phyloP scores from a whole-genome alignment of 768 basidiomycete genomes.

The Clathrus columnatus region DNA sequence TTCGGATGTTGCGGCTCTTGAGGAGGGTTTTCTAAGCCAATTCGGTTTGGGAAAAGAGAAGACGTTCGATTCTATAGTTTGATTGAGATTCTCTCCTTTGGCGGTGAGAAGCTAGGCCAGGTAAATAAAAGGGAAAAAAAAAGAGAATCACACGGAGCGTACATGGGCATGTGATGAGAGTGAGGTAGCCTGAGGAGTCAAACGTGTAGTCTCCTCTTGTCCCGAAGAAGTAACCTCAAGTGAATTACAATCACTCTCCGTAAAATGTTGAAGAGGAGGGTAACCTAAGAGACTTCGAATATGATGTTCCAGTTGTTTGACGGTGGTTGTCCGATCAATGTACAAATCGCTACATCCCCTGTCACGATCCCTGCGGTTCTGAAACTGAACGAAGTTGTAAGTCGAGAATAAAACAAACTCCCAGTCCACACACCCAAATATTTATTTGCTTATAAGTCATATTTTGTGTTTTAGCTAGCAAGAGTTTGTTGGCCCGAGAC shows the following conservation, averaged over 20 bases:
- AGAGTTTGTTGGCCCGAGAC: conserved; percentile 13
- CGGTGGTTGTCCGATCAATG: no score
- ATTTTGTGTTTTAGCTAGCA: conserved; percentile 10
- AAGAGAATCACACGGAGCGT: no score
- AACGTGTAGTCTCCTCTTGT: background rate
- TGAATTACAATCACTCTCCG: conserved; percentile 19
- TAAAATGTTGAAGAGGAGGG: conserved; percentile 21
- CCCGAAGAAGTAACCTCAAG: conserved; percentile 8
- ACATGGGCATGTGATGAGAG: no score
- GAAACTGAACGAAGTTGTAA: conserved; percentile 16
- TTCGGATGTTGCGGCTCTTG: no score
- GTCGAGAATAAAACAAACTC: background rate
- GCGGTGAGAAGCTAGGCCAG: no score
- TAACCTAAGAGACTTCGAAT: conserved; percentile 16
- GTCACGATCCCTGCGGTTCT: conserved; percentile 19
- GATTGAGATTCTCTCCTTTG: no score
- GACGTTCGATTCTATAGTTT: no score
- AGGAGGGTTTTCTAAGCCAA: no score
- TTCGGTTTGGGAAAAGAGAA: no score
- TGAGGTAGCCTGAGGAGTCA: no score
- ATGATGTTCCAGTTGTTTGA: conserved; percentile 18
- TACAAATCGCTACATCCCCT: no score
- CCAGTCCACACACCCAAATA: conserved; percentile 17
- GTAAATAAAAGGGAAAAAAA: no score
- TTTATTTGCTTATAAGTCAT: conserved; percentile 20